Evolutionary conservation across 768 basidiomycete genomes (phyloP).

Genomic region (Dioszegia hungarica): DNA sequence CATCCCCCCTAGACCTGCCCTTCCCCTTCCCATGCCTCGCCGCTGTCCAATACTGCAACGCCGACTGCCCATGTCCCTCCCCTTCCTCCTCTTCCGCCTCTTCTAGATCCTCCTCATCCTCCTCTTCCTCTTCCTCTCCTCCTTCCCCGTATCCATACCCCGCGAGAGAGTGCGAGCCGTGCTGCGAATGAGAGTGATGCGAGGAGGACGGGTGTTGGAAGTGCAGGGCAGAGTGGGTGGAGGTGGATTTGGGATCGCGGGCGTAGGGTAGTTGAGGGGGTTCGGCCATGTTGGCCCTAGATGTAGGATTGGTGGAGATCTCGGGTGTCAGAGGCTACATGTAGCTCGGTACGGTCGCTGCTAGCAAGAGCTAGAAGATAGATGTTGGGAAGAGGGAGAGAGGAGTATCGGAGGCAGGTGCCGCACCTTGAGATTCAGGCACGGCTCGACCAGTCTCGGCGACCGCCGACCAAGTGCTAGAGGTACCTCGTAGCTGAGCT

Average conservation of each 20-base stretch:
- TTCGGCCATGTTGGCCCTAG: not conserved
- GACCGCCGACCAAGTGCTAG: not conserved
- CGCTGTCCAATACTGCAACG: conserved; percentile 48
- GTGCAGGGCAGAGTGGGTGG: conserved; percentile 18
- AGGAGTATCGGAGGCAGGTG: too few species aligned
- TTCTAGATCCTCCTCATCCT: conserved; percentile 6
- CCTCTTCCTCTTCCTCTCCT: conserved; percentile 5
- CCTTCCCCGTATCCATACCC: not conserved
- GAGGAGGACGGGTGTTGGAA: not conserved
- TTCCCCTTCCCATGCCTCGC: conserved; percentile 91
- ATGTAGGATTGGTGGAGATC: too few species aligned
- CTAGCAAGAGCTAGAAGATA: too few species aligned
- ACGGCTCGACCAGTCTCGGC: not conserved
- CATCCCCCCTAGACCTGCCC: conserved; percentile 61
- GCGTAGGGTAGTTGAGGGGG: conserved; percentile 39
- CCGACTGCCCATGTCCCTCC: conserved; percentile 11
- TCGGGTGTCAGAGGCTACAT: not conserved
- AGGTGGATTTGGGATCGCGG: conserved; percentile 40
- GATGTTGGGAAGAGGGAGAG: too few species aligned
- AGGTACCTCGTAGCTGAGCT: too few species aligned
- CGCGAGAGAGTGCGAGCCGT: not conserved
- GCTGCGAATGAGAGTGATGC: not conserved
- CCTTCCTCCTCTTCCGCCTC: not conserved
- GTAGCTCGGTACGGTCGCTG: not conserved
- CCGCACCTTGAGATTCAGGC: not conserved